phyloP scores from a whole-genome alignment of 1,139 yeast genomes.

The Spencermartinsiella ligniputridi region DNA sequence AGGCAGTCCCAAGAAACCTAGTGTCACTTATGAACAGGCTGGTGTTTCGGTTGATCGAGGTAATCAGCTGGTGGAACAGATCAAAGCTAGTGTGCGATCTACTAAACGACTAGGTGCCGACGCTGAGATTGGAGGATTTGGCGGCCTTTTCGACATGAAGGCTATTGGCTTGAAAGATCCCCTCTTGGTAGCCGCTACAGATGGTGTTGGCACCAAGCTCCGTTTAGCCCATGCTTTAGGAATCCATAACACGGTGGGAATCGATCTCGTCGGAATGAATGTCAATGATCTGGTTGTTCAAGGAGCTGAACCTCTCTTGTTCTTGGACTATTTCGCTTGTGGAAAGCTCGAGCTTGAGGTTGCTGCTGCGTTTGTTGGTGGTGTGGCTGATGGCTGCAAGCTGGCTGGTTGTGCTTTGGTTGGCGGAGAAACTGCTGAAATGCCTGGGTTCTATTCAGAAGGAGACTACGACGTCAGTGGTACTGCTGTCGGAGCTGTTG shows the following conservation, averaged over 20 bases:
- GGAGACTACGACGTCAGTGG: conserved; percentile 98
- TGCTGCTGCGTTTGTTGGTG: conserved; percentile 86
- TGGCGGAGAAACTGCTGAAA: conserved; percentile 98
- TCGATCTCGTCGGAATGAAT: conserved; percentile 98
- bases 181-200: conserved; percentile 92
- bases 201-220: conserved; percentile 98
- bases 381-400: conserved; percentile 96
- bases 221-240: conserved; percentile 88
- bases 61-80: conserved; percentile 80
- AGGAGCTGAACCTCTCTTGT: conserved; percentile 97
- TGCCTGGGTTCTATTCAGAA: conserved; percentile 97
- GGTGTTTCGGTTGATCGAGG: conserved; percentile 99
- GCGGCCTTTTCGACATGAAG: conserved; percentile 89
- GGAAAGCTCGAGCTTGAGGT: conserved; percentile 81
- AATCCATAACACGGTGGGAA: conserved; percentile 94
- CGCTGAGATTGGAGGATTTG: conserved; percentile 98
- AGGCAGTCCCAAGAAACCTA: conserved; percentile 32
- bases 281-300: conserved; percentile 96
- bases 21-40: conserved; percentile 78
- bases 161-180: conserved; percentile 83
- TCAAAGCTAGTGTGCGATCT: conserved; percentile 87
- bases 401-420: conserved; percentile 96
- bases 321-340: conserved; percentile 94
- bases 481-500: conserved; percentile 99
- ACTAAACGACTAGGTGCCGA: conserved; percentile 96